A percentile compares a stretch with the other conserved stretches of the same genome.
Evolutionary conservation across 257 asterid species (phyloP).

Genomic region (Avicennia marina): DNA sequence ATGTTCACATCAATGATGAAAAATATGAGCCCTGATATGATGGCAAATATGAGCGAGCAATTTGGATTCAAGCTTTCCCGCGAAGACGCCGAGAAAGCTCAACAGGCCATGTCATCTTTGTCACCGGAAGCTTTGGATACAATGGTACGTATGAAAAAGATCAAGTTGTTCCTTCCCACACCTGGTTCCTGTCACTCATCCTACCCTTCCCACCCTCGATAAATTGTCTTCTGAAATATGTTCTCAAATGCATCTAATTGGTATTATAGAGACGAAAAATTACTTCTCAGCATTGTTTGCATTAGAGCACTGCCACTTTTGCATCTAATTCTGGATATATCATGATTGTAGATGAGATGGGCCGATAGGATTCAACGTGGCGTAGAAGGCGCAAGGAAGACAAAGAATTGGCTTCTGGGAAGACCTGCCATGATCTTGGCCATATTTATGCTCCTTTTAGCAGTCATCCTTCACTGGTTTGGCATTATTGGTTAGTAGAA

Average conservation of each 20-base stretch:
- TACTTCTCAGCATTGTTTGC: too few species aligned
- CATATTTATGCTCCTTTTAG: conserved; percentile 65
- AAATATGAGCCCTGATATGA: conserved; percentile 87
- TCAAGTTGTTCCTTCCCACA: too few species aligned
- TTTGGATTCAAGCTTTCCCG: conserved; percentile 85
- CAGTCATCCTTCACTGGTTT: conserved; percentile 69
- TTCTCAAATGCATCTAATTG: not conserved
- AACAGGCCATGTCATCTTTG: conserved; percentile 92
- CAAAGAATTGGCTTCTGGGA: conserved; percentile 82
- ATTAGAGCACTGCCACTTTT: too few species aligned
- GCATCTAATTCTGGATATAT: too few species aligned
- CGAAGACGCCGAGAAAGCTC: conserved; percentile 98
- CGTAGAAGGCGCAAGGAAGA: conserved; percentile 80
- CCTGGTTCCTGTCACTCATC: too few species aligned
- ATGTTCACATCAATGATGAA: conserved; percentile 89
- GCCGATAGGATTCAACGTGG: conserved; percentile 79
- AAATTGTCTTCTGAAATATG: not conserved
- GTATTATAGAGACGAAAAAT: too few species aligned
- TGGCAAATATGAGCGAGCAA: conserved; percentile 95
- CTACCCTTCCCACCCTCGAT: too few species aligned
- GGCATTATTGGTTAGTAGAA: conserved; percentile 66
- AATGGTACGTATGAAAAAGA: conserved; percentile 70
- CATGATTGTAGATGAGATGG: conserved; percentile 97
- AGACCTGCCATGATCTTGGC: conserved; percentile 85
- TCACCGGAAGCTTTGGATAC: conserved; percentile 88